Evolutionary conservation across 208 protist genomes (phyloP), one percentile per base, ranked within the genome.

Genomic region (Crithidia expoeki): DNA sequence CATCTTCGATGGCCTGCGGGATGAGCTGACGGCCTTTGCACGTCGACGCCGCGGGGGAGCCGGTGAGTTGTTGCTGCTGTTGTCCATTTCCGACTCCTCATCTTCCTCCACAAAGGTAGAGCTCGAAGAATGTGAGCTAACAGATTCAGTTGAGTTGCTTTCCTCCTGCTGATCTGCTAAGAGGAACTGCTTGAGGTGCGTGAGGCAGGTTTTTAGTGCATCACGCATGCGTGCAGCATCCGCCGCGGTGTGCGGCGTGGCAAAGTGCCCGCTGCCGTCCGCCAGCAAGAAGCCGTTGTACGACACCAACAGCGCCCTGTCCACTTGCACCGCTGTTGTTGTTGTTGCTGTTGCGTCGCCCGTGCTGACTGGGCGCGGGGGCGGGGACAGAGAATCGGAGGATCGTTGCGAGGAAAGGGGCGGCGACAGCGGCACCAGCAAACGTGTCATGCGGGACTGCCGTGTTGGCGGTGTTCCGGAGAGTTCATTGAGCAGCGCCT

Each of bases 241-340:
- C 4, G 50, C 58, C n/a, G 75, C 62, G 52, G 80, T 85, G 30
- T 66, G 66, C n/a, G 89, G 89, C 17, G 51, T 65, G 2, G 49
- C 53, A 38, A 92, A 77, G 30, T 5, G 52, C 6, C 89, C 89
- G 34, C 63, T 85, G 9, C 86, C 86, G 59, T 93, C 86, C 0
- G 80, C 79, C 21, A 95, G 33, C 10, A 89, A 60, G 62, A 85
- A 86, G 2, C 85, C 79, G 56, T 88, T 75, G 73, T 91, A 93
- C 7, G 86, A 92, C 34, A 95, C 79, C 16, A 95, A 62, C 51
- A 95, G 63, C 7, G 67, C 60, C 27, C 11, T 50, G 49, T 89
- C 84, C 27, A 51, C 32, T 4, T 19, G 30, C 12, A n/a, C n/a
- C n/a, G n/a, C 14, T 17, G 38, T 44, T 14, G 38, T 44, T 14